phyloP scores from a whole-genome alignment of 2,329 filamentous ascomycete genomes.

The Colletotrichum shisoi region DNA sequence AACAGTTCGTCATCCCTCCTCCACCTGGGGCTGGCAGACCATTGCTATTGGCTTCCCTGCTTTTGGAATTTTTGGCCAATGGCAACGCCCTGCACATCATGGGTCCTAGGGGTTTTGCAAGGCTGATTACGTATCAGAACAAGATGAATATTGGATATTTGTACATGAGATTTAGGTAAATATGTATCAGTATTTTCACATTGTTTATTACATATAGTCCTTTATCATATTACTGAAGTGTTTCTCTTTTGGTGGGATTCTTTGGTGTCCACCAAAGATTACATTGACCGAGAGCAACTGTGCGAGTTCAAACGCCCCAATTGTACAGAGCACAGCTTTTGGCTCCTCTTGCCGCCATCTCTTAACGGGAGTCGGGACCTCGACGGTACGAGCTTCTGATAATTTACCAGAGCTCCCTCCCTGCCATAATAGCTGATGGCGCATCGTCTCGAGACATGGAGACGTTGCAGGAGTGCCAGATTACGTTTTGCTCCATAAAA shows the following conservation, averaged over 20 bases:
- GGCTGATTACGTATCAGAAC: conserved; percentile 31
- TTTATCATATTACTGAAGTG: not conserved
- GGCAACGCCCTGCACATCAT: conserved; percentile 8
- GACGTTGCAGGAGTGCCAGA: not conserved
- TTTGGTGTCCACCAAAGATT: not conserved
- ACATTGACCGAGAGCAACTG: not conserved
- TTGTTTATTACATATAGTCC: conserved; percentile 6
- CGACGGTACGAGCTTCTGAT: not conserved
- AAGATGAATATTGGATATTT: not conserved
- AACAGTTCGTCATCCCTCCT: conserved; percentile 40
- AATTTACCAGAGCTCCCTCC: not conserved
- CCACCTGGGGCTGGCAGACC: conserved; percentile 35
- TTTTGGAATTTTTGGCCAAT: conserved; percentile 31
- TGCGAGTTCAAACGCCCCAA: not conserved
- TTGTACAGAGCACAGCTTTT: conserved; percentile 1
- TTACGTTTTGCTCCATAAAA: not conserved
- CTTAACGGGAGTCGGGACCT: not conserved
- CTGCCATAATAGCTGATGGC: not conserved
- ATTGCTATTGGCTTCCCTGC: conserved; percentile 30
- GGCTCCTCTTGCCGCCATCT: not conserved
- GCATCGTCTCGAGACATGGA: not conserved
- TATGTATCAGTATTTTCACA: not conserved
- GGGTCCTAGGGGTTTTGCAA: conserved; percentile 10
- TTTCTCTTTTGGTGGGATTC: not conserved
- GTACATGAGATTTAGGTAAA: conserved; percentile 21